phyloP scores from a whole-genome alignment of 192 early-diverging fungal genomes.

The Coemansia sp. region DNA sequence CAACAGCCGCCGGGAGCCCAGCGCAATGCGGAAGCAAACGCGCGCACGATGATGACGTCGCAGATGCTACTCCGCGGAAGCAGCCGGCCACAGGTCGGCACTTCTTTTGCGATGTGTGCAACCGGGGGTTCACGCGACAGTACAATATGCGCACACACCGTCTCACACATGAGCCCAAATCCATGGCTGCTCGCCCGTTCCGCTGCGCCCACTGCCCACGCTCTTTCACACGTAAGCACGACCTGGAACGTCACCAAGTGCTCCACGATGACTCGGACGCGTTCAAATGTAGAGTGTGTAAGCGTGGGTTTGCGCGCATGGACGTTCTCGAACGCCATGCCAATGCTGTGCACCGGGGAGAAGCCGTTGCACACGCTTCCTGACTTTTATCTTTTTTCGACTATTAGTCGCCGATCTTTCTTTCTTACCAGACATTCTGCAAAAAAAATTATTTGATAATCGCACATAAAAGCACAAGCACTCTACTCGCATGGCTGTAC shows the following conservation, averaged over 20 bases:
- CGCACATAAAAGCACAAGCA: not conserved
- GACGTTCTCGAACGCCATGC: constrained; percentile 58
- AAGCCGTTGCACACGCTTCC: not conserved
- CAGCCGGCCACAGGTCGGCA: not conserved
- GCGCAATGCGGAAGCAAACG: not conserved
- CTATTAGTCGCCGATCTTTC: not conserved
- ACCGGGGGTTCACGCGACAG: constrained; percentile 71
- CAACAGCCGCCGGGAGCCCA: not conserved
- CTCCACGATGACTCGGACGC: constrained; percentile 55
- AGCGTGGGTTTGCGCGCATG: constrained; percentile 54
- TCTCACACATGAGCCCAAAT: constrained; percentile 65
- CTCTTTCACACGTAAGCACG: constrained; percentile 80
- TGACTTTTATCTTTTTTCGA: not conserved
- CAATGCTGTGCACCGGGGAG: constrained; percentile 35
- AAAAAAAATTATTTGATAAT: constrained; percentile 6
- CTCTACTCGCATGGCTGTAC: not conserved
- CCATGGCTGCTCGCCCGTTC: constrained; percentile 56
- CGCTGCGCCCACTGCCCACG: constrained; percentile 60
- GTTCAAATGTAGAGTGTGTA: constrained; percentile 57
- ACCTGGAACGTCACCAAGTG: constrained; percentile 68
- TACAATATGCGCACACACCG: constrained; percentile 86
- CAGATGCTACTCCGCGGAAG: not conserved
- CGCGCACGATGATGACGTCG: constrained; percentile 3
- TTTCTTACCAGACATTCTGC: not conserved
- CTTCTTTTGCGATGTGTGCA: constrained; percentile 61